These are phyloP conservation scores for Protostelium mycophagum DNA, from an alignment of 78 protist species.

Conservation along the genomic window DNA sequence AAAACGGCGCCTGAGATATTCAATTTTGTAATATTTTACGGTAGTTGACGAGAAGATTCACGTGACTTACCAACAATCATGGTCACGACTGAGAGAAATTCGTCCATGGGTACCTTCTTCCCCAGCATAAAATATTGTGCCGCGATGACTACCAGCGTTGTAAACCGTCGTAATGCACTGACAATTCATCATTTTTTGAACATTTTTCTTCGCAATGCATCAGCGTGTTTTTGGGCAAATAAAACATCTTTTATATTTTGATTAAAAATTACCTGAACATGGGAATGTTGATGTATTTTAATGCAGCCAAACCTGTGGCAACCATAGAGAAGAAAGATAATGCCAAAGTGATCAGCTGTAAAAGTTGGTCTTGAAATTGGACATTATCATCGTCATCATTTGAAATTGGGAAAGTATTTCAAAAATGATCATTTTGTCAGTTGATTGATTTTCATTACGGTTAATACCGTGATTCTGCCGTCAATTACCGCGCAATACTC, in stretches of 20 bases:
- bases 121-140: slow-evolving; percentile 41
- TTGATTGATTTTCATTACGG: too few relatives aligned
- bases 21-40: background rate
- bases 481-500: too few relatives aligned
- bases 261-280: slow-evolving; percentile 11
- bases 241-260: background rate
- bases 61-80: slow-evolving; percentile 65
- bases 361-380: background rate
- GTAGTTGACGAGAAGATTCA: background rate
- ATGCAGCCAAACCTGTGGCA: slow-evolving; percentile 63
- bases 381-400: background rate
- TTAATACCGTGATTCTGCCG: too few relatives aligned
- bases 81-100: slow-evolving; percentile 29
- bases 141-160: slow-evolving; percentile 62
- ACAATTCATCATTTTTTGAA: too few relatives aligned
- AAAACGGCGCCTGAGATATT: slow-evolving; percentile 36
- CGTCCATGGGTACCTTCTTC: slow-evolving; percentile 50
- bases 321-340: slow-evolving; percentile 62
- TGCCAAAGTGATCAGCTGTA: slow-evolving; percentile 58
- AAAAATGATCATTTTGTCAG: background rate
- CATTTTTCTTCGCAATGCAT: too few relatives aligned
- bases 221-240: too few relatives aligned
- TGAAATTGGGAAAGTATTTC: background rate
- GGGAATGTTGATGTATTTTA: slow-evolving; percentile 64
- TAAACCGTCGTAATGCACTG: slow-evolving; percentile 59